Conservation (phyloP, 2,329 filamentous ascomycete genomes). For the Xylaria hypoxylon region DNA sequence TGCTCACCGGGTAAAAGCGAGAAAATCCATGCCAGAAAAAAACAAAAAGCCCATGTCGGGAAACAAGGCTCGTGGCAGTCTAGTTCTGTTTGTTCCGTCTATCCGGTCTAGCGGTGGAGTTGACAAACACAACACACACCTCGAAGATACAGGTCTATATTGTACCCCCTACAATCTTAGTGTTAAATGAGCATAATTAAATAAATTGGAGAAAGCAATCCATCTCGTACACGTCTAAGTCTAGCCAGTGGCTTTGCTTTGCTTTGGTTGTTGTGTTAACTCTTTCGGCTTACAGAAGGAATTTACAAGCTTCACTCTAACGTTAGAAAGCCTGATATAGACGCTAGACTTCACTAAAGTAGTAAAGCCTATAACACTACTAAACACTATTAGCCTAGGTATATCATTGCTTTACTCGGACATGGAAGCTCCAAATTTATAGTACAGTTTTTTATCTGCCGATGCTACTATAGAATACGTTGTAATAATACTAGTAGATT, state of each 20-base stretch:
- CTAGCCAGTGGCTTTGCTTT: neutral
- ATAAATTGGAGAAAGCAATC: neutral
- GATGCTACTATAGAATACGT: no score
- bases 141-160: neutral
- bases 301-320: neutral
- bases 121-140: neutral
- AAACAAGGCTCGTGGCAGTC: neutral
- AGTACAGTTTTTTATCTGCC: no score
- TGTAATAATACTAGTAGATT: no score
- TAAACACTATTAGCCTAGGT: neutral
- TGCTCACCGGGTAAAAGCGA: neutral
- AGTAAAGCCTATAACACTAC: neutral
- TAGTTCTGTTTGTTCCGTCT: neutral
- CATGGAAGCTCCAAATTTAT: no score
- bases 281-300: no score
- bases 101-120: neutral
- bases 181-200: neutral
- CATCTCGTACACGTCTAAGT: neutral
- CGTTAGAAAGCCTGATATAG: no score
- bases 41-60: neutral
- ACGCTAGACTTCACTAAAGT: neutral
- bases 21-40: neutral
- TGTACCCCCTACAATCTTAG: neutral
- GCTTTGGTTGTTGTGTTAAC: no score
- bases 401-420: no score